These are phyloP conservation scores for Sporisorium sorghi DNA, from an alignment of 1,284 basidiomycete genomes.

Conservation along the genomic window DNA sequence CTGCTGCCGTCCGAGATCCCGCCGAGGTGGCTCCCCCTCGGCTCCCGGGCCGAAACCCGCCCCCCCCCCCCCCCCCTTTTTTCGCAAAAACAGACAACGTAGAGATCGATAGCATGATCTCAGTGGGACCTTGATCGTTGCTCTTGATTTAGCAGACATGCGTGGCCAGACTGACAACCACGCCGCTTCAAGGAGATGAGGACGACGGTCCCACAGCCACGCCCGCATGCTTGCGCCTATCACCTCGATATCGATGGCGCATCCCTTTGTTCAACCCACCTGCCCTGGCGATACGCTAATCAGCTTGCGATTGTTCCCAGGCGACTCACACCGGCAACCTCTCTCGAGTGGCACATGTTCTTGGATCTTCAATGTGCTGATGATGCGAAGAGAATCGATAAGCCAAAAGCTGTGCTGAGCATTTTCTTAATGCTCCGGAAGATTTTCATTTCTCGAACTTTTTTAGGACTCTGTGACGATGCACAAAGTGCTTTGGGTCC, in stretches of 20 bases:
- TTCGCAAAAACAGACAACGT: neutral
- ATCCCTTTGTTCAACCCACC: neutral
- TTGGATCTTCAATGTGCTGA: neutral
- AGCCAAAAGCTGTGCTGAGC: slow-evolving; percentile 10
- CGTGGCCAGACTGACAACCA: too few species aligned
- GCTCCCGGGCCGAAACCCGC: neutral
- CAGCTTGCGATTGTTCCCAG: neutral
- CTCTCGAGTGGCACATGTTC: neutral
- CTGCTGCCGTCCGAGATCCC: neutral
- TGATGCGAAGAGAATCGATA: slow-evolving; percentile 8
- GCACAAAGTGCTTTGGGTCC: too few species aligned
- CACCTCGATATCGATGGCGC: neutral
- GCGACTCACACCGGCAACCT: neutral
- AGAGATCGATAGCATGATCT: slow-evolving; percentile 3
- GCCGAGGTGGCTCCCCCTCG: neutral
- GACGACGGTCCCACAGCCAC: neutral
- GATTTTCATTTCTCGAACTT: neutral
- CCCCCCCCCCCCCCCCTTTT: too few species aligned
- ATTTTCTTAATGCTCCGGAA: neutral
- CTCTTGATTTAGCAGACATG: too few species aligned
- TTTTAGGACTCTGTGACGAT: too few species aligned
- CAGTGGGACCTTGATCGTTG: neutral
- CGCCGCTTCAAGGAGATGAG: neutral
- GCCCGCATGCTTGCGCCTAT: neutral
- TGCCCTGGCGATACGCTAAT: neutral